Evolutionary conservation across 805 yeast genomes (phyloP), one percentile per base, ranked within the genome.

Genomic region (Barnettozyma californica): DNA sequence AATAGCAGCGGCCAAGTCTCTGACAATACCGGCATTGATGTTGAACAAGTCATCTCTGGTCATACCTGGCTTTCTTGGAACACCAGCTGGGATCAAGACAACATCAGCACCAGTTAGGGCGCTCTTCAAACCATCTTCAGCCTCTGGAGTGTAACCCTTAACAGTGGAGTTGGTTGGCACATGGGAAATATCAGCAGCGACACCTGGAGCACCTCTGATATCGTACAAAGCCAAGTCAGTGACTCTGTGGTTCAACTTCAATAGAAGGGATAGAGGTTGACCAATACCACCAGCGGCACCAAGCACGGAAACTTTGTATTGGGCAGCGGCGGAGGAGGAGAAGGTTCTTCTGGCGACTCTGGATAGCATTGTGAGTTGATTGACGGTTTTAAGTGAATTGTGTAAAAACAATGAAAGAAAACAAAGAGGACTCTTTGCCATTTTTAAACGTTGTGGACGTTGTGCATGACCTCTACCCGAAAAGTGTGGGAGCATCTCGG

Each of bases 161-260:
- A 92, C 97, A 49, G 79, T 80, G 55, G 96, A 87, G 77, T 87
- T 81, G 66, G 97, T 87, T 74, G 95, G 94, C 63, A 91, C 80
- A 74, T 91, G 98, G 41, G 96, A 87, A 54, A 91, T 77, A 65
- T 91, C 98, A 49, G 98, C 91, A 57, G 97, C 97, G 53, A 91
- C 97, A 76, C 98, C 98, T 58, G 90, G 89, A 53, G 96, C 95
- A 62, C 94, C 89, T 68, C 83, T 82, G 66, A 91, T 77, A 72
- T 91, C 98, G 76, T 87, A 91, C 49, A 91, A 75, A 52, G 94
- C 80, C 67, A 91, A 77, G 59, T 84, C 85, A 46, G 95, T 85
- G 53, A 91, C 96, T 71, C 87, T 83, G 71, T 78, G 84, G 82
- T 89, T 88, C 66, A 86, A 77, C 76, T 92, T 91, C 74, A 91